phyloP scores from a whole-genome alignment of 257 asterid genomes.

The Buddleja alternifolia region DNA sequence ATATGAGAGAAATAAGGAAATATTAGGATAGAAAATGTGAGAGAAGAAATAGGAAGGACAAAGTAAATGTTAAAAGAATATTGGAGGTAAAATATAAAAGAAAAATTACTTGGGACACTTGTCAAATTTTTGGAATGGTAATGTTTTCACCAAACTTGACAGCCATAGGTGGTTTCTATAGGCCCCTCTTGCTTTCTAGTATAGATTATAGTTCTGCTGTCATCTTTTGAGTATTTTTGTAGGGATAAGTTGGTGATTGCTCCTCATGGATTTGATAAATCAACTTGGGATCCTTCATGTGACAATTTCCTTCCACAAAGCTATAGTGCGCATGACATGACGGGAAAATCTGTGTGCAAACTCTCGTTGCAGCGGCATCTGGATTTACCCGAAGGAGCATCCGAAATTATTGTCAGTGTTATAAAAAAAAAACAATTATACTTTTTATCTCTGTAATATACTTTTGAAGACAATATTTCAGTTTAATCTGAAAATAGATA shows the following conservation, averaged over 20 bases:
- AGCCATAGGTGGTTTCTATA: no score
- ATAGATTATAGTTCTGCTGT: constrained; percentile 16
- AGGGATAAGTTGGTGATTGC: constrained; percentile 73
- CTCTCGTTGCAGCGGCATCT: constrained; percentile 56
- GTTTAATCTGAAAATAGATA: constrained; percentile 14
- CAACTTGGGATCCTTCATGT: constrained; percentile 77
- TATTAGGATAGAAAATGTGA: no score
- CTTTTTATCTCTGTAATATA: not conserved
- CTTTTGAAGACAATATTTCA: not conserved
- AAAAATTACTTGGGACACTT: no score
- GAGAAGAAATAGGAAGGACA: no score
- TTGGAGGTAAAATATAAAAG: no score
- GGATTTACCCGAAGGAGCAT: constrained; percentile 49
- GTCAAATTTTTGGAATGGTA: no score
- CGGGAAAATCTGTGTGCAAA: constrained; percentile 72
- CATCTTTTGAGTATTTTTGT: constrained; percentile 31
- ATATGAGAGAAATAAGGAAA: no score
- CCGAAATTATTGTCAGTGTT: constrained; percentile 61
- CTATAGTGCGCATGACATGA: constrained; percentile 61
- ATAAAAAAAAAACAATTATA: not conserved
- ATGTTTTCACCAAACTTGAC: no score
- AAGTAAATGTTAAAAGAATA: no score
- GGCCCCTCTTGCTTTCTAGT: no score
- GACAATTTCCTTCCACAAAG: constrained; percentile 63
- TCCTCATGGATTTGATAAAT: constrained; percentile 67